These are phyloP conservation scores for Agrocybe chaxingu DNA, from an alignment of 768 basidiomycete genomes.

Conservation along the genomic window DNA sequence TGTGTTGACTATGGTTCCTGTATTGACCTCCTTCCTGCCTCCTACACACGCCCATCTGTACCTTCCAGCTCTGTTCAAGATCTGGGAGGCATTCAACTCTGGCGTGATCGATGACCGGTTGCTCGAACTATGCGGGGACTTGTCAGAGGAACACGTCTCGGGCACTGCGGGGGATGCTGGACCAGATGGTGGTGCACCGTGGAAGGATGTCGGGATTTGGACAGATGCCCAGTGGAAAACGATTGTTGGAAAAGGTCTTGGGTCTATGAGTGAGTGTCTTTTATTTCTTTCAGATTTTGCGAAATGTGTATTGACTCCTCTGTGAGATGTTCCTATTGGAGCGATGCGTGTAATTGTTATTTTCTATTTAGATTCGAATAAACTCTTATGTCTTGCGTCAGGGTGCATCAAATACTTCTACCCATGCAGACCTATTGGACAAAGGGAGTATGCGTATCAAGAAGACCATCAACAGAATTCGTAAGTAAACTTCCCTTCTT, in stretches of 20 bases:
- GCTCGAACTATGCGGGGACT: slow-evolving; percentile 63
- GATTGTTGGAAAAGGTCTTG: slow-evolving; percentile 78
- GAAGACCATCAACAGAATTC: slow-evolving; percentile 62
- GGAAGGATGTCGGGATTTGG: slow-evolving; percentile 91
- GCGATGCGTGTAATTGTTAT: slow-evolving; percentile 48
- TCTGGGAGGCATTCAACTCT: slow-evolving; percentile 82
- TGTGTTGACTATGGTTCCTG: slow-evolving; percentile 66
- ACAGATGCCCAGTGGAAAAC: slow-evolving; percentile 79
- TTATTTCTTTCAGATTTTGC: neutral
- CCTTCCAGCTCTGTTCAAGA: slow-evolving; percentile 65
- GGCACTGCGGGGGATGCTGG: slow-evolving; percentile 54
- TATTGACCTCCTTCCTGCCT: slow-evolving; percentile 76
- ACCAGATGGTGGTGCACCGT: slow-evolving; percentile 51
- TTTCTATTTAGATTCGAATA: neutral
- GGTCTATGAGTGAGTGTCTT: slow-evolving; percentile 63
- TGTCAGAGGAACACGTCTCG: slow-evolving; percentile 69
- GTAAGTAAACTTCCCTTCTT: slow-evolving; percentile 32
- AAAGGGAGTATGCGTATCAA: slow-evolving; percentile 62
- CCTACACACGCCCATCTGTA: slow-evolving; percentile 63
- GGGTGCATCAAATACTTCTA: slow-evolving; percentile 63
- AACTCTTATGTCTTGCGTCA: slow-evolving; percentile 20
- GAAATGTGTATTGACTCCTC: neutral
- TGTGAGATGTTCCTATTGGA: slow-evolving; percentile 69
- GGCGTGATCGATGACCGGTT: slow-evolving; percentile 71
- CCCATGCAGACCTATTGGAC: slow-evolving; percentile 66